A percentile compares a stretch with the other conserved stretches of the same genome.
Evolutionary conservation across 306 rosid species (phyloP).

Genomic region (Vigna mungo): DNA sequence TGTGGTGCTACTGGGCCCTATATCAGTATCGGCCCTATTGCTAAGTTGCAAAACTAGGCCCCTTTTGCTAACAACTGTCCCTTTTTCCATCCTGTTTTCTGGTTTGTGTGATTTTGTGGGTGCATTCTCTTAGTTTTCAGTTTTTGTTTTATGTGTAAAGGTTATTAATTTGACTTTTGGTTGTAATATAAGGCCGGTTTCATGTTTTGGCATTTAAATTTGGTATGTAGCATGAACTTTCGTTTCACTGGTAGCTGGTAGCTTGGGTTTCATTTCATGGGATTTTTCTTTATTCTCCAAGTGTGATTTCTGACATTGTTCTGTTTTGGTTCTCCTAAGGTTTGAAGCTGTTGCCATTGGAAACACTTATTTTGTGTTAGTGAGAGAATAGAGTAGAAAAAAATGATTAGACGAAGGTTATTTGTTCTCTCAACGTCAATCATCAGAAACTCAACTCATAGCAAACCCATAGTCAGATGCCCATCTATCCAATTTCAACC

Average conservation of each 20-base stretch:
- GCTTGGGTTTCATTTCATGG: conserved; percentile 3
- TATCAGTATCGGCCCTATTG: no score
- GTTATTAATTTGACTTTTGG: conserved; percentile 8
- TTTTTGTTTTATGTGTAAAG: background rate
- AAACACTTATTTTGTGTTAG: background rate
- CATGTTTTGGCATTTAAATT: conserved; percentile 3
- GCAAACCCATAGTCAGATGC: conserved; percentile 31
- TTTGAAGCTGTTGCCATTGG: conserved; percentile 3
- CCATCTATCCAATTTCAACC: conserved; percentile 40
- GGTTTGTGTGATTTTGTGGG: background rate
- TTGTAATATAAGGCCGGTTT: background rate
- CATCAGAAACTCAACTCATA: conserved; percentile 40
- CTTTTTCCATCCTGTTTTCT: background rate
- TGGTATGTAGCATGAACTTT: background rate
- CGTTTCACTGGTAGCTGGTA: background rate
- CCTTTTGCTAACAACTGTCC: background rate
- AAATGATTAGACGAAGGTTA: conserved; percentile 57
- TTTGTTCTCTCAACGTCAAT: conserved; percentile 48
- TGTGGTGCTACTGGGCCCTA: no score
- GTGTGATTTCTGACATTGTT: conserved; percentile 1
- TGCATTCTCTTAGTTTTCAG: background rate
- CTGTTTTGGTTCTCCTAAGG: conserved; percentile 17
- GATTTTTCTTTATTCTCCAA: background rate
- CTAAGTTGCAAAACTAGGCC: no score
- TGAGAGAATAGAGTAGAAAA: conserved; percentile 34